Base-by-base conservation (phyloP, 179 eudicot genomes). In the Amaranthus tricolor region DNA sequence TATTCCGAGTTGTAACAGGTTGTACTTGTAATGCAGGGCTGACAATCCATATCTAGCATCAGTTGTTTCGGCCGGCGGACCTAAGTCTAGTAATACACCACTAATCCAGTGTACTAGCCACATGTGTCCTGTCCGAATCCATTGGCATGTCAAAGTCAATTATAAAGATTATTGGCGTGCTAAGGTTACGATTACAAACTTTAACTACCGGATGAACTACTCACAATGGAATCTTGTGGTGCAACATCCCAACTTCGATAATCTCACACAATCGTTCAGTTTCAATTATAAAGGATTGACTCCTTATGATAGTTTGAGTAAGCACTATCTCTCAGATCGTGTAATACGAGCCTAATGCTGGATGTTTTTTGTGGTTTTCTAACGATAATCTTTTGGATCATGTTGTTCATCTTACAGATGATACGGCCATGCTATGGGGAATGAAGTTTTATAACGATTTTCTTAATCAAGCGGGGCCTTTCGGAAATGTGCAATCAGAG, bases 91-190 rank as follows among this genome's bases (percentile, higher is more conserved):
- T 67, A 66, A 5, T 60, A 73, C 76, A 10, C 86, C 86, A 50
- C 77, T 83, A 48, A 75, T 83, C 62, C 86, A 83, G 64, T 83
- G 86, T 72, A 80, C 82, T 57, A 80, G 52, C 17, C 86, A 83
- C 69, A 83, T 83, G 86, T 83, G 86, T 68, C 86, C 86, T 4
- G 81, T 83, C 57, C 84, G 86, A 66, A 77, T 83, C 43, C 86
- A 83, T 75, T 83, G 86, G 86, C 86, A 83, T 51, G 86, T 83
- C 54, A 83, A 83, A 73, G 81, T 80, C 77, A 83, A 83, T 72
- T 83, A 83, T 80, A 83, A 83, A 73, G 84, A 80, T 66, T 83
- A 83, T 77, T 83, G 86, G 86, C 84, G 86, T 77, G 79, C 81
- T 10, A 83, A 83, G 72, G 86, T 83, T 59, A 77, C 86, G 9